These are phyloP conservation scores for Mitragyna speciosa DNA, from an alignment of 257 asterid genomes.

Conservation along the genomic window DNA sequence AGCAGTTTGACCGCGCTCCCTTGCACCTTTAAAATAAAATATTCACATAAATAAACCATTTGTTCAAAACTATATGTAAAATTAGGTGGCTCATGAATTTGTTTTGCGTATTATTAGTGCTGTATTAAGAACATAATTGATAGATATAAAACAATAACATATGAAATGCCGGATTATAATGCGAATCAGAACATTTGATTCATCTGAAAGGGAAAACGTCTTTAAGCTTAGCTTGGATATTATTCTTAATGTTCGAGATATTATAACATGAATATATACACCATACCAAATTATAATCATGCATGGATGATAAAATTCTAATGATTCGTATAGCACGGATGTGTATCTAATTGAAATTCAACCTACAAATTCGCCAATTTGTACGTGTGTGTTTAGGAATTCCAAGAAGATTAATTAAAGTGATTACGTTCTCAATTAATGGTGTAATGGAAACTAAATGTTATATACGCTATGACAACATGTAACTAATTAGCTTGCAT, in stretches of 20 bases:
- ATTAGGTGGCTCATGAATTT: too few species aligned
- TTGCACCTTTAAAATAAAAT: slow-evolving; percentile 31
- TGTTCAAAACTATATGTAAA: too few species aligned
- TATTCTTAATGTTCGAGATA: too few species aligned
- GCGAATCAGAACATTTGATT: background rate
- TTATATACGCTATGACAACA: background rate
- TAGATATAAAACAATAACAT: background rate
- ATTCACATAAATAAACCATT: background rate
- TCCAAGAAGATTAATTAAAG: background rate
- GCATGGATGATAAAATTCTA: too few species aligned
- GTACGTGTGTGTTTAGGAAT: too few species aligned
- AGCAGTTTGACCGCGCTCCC: slow-evolving; percentile 50
- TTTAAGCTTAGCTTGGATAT: background rate
- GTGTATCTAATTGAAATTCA: too few species aligned
- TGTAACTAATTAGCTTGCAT: background rate
- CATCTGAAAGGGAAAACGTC: background rate
- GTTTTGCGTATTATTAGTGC: too few species aligned
- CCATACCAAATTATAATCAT: too few species aligned
- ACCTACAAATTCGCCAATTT: background rate
- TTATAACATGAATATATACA: too few species aligned
- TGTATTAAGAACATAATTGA: background rate
- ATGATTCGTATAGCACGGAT: too few species aligned
- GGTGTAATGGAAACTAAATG: background rate
- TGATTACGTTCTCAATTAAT: too few species aligned
- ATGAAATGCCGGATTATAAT: background rate